These are phyloP conservation scores for Fusarium devonianum DNA, from an alignment of 2,329 filamentous ascomycete species.

Conservation along the genomic window DNA sequence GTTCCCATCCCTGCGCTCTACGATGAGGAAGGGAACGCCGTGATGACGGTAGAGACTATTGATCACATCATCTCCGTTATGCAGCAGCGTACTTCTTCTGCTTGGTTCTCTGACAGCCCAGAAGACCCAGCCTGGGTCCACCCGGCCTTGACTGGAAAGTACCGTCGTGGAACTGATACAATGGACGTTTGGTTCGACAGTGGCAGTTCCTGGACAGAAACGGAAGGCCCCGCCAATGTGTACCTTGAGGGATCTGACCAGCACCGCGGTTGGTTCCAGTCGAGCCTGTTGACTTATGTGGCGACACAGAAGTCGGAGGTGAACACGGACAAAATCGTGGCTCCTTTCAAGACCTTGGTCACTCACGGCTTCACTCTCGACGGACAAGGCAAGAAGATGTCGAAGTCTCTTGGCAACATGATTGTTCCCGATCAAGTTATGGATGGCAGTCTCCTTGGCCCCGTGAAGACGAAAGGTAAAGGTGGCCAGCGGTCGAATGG, in stretches of 20 bases:
- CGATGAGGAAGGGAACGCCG: conserved; percentile 72
- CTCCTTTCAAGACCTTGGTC: conserved; percentile 88
- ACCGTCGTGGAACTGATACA: conserved; percentile 83
- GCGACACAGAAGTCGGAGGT: conserved; percentile 62
- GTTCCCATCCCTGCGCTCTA: conserved; percentile 95
- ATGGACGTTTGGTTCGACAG: conserved; percentile 99
- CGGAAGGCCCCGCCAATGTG: conserved; percentile 71
- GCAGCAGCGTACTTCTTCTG: conserved; percentile 79
- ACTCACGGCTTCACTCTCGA: conserved; percentile 97
- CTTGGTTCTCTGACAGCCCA: conserved; percentile 88
- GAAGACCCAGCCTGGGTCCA: conserved; percentile 83
- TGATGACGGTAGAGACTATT: conserved; percentile 82
- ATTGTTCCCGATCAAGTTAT: conserved; percentile 85
- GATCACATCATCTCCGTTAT: conserved; percentile 85
- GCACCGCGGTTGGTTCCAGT: conserved; percentile 98
- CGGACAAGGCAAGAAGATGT: conserved; percentile 94
- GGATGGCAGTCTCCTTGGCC: conserved; percentile 78
- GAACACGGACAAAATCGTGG: conserved; percentile 38
- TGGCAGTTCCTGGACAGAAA: conserved; percentile 86
- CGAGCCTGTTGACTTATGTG: conserved; percentile 86
- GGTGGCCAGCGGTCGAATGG: conserved; percentile 62
- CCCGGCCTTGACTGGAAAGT: conserved; percentile 65
- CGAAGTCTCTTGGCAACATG: conserved; percentile 92
- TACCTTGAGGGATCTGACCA: conserved; percentile 96
- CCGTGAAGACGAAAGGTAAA: conserved; percentile 68